A percentile compares a stretch with the other conserved stretches of the same genome.
Conservation (phyloP, 768 basidiomycete species). For the Phaeotremella skinneri region DNA sequence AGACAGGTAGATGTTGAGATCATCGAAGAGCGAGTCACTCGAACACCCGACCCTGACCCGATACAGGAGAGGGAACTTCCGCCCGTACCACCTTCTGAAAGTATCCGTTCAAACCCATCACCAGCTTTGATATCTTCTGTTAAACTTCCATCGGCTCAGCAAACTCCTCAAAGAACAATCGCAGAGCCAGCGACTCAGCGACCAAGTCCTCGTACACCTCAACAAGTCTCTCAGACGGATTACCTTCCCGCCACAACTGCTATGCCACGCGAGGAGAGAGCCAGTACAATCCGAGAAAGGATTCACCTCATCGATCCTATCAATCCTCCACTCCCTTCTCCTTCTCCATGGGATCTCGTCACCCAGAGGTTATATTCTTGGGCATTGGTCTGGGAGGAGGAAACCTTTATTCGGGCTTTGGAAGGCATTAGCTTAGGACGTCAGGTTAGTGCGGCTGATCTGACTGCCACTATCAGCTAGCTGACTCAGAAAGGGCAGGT, state of each 20-base stretch:
- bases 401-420: slow-evolving; percentile 41
- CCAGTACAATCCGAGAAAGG: slow-evolving; percentile 9
- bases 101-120: slow-evolving; percentile 18
- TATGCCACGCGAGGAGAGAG: background rate
- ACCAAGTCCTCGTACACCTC: background rate
- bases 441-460: slow-evolving; percentile 28
- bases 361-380: slow-evolving; percentile 48
- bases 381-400: slow-evolving; percentile 49
- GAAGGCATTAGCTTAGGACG: slow-evolving; percentile 43
- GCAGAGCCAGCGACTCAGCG: background rate
- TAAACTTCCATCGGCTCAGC: background rate
- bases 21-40: slow-evolving; percentile 6
- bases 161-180: background rate
- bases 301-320: slow-evolving; percentile 24
- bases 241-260: too few relatives aligned
- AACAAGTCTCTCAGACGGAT: background rate
- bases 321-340: slow-evolving; percentile 11
- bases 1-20: slow-evolving; percentile 25
- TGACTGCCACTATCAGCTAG: background rate
- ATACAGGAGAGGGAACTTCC: slow-evolving; percentile 24
- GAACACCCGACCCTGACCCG: slow-evolving; percentile 14
- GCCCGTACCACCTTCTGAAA: slow-evolving; percentile 29
- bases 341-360: slow-evolving; percentile 47
- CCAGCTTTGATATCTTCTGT: slow-evolving; percentile 3
- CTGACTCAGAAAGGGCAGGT: slow-evolving; percentile 15